Conservation (phyloP, 345 rosid genomes). For the Noccaea caerulescens region DNA sequence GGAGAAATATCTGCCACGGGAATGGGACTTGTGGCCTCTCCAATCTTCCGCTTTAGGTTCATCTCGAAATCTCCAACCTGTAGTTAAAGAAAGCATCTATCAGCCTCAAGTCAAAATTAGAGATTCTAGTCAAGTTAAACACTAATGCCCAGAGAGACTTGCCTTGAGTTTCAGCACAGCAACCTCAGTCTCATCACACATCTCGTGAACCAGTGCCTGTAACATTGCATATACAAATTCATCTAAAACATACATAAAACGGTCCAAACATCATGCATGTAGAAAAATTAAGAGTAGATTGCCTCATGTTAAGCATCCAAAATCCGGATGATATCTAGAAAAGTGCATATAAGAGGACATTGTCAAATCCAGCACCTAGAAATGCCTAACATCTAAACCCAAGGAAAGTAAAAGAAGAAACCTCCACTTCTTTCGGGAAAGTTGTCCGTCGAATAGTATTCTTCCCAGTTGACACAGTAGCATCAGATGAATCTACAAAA, state of each 20-base stretch:
- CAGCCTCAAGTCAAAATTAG: conserved; percentile 11
- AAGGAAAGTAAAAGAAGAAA: conserved; percentile 36
- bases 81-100: conserved; percentile 29
- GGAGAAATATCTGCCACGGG: conserved; percentile 67
- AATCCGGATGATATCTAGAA: conserved; percentile 23
- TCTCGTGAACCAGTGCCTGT: conserved; percentile 80
- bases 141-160: conserved; percentile 21
- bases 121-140: conserved; percentile 4
- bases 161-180: conserved; percentile 95
- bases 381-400: conserved; percentile 16
- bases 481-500: conserved; percentile 48
- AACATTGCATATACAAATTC: conserved; percentile 25
- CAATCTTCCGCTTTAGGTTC: conserved; percentile 80
- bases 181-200: conserved; percentile 93
- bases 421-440: conserved; percentile 88
- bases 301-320: conserved; percentile 32
- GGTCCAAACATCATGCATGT: background rate
- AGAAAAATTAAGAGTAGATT: conserved; percentile 11
- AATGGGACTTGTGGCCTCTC: conserved; percentile 45
- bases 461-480: conserved; percentile 47
- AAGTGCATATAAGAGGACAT: background rate
- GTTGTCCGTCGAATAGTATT: conserved; percentile 46
- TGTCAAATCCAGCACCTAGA: conserved; percentile 28
- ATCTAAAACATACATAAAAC: conserved; percentile 1
- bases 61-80: conserved; percentile 94